Conservation (phyloP, 495 filamentous ascomycete species). For the Geoglossum glabrum region DNA sequence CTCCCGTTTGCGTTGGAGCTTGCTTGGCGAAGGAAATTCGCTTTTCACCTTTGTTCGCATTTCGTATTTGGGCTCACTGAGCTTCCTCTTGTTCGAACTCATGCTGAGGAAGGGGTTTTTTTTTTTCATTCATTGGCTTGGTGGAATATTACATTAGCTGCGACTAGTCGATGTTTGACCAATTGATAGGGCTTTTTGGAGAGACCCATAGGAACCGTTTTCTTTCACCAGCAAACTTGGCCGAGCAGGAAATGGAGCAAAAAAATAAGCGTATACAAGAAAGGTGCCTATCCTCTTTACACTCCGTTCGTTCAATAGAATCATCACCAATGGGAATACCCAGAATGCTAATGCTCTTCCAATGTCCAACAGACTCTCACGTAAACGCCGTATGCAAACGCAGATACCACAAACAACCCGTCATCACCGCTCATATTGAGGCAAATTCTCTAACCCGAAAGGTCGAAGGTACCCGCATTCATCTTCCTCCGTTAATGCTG, state of each 20-base stretch:
- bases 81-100: too few relatives aligned
- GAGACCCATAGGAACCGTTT: too few relatives aligned
- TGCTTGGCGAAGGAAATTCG: too few relatives aligned
- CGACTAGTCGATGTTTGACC: too few relatives aligned
- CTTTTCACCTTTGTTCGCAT: too few relatives aligned
- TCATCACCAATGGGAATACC: background rate
- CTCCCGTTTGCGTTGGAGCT: too few relatives aligned
- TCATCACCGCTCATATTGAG: conserved; percentile 26
- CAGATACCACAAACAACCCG: background rate
- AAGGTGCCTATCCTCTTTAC: background rate
- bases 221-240: too few relatives aligned
- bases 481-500: conserved; percentile 3
- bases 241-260: background rate
- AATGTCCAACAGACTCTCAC: background rate
- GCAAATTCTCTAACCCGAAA: conserved; percentile 19
- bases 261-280: background rate
- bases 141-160: too few relatives aligned
- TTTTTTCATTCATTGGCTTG: too few relatives aligned
- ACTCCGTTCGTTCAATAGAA: background rate
- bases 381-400: background rate
- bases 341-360: background rate
- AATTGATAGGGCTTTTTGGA: too few relatives aligned
- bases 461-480: background rate
- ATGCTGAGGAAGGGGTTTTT: too few relatives aligned
- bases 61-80: too few relatives aligned